phyloP scores from a whole-genome alignment of 176 grass and related monocot genomes.

The Tuctoria greenei region DNA sequence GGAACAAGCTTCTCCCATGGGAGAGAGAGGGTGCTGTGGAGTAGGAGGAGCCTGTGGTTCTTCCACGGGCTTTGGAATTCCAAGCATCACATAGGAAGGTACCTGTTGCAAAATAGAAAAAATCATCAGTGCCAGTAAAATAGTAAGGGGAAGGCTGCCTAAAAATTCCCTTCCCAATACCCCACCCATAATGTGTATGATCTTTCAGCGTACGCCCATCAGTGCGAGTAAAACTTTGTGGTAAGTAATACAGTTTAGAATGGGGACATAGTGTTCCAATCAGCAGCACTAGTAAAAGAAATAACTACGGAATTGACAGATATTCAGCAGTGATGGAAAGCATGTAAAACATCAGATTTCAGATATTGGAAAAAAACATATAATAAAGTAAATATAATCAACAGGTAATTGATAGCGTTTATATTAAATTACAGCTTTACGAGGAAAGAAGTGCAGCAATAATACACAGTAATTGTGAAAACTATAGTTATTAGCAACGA shows the following conservation, averaged over 20 bases:
- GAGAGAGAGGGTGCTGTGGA: conserved; percentile 59
- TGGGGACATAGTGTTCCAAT: conserved; percentile 2
- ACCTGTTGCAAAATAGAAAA: conserved; percentile 46
- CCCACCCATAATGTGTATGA: too few relatives aligned
- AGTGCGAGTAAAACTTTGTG: background rate
- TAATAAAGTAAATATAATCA: background rate
- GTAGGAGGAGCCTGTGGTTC: conserved; percentile 38
- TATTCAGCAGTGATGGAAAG: background rate
- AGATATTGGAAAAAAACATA: too few relatives aligned
- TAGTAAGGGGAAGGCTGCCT: too few relatives aligned
- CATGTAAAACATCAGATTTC: background rate
- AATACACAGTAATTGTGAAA: background rate
- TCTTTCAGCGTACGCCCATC: too few relatives aligned
- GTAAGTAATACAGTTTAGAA: background rate
- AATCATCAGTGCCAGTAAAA: background rate
- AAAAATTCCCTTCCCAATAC: too few relatives aligned
- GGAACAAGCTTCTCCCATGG: conserved; percentile 89
- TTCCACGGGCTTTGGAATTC: conserved; percentile 44
- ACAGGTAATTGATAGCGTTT: background rate
- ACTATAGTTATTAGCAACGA: background rate
- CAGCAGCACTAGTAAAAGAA: background rate
- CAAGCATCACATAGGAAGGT: conserved; percentile 70
- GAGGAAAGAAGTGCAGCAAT: background rate
- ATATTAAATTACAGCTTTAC: background rate
- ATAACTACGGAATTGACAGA: background rate